These are phyloP conservation scores for Chaetomium globosum DNA, from an alignment of 2,329 filamentous ascomycete species.

Conservation along the genomic window DNA sequence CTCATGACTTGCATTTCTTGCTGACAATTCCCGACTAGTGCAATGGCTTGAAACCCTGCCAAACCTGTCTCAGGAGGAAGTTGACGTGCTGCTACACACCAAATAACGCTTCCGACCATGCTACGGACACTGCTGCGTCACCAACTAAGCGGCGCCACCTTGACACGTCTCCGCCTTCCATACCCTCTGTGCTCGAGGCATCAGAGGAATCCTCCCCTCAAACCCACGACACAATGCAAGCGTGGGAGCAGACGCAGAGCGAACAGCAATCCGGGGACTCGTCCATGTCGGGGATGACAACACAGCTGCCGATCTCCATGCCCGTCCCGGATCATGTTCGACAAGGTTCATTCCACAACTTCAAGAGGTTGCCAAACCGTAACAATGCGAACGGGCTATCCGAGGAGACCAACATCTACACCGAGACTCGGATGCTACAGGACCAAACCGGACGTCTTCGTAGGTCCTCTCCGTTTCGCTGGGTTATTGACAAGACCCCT, in stretches of 20 bases:
- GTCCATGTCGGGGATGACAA: slow-evolving; percentile 30
- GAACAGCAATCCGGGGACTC: slow-evolving; percentile 26
- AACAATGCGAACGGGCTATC: slow-evolving; percentile 51
- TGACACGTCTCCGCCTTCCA: slow-evolving; percentile 36
- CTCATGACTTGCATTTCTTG: slow-evolving; percentile 18
- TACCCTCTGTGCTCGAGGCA: slow-evolving; percentile 31
- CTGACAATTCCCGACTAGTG: slow-evolving; percentile 49
- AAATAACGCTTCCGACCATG: slow-evolving; percentile 38
- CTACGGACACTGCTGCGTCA: slow-evolving; percentile 42
- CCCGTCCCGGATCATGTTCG: slow-evolving; percentile 31
- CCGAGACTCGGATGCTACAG: slow-evolving; percentile 60
- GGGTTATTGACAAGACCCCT: slow-evolving; percentile 24
- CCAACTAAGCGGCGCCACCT: slow-evolving; percentile 45
- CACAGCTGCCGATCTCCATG: slow-evolving; percentile 25
- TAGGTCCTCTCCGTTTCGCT: slow-evolving; percentile 43
- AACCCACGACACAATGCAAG: slow-evolving; percentile 26
- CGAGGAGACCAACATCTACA: slow-evolving; percentile 59
- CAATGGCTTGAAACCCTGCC: slow-evolving; percentile 61
- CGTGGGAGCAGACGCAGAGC: slow-evolving; percentile 33
- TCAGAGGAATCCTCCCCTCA: slow-evolving; percentile 28
- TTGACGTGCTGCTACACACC: slow-evolving; percentile 51
- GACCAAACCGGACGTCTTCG: slow-evolving; percentile 60
- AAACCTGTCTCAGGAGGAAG: slow-evolving; percentile 58
- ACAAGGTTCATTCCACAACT: slow-evolving; percentile 38
- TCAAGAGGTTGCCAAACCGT: slow-evolving; percentile 43